These are phyloP conservation scores for Thuidium tamariscinum DNA, from an alignment of 225 moss, liverwort and hornwort genomes.

Conservation along the genomic window DNA sequence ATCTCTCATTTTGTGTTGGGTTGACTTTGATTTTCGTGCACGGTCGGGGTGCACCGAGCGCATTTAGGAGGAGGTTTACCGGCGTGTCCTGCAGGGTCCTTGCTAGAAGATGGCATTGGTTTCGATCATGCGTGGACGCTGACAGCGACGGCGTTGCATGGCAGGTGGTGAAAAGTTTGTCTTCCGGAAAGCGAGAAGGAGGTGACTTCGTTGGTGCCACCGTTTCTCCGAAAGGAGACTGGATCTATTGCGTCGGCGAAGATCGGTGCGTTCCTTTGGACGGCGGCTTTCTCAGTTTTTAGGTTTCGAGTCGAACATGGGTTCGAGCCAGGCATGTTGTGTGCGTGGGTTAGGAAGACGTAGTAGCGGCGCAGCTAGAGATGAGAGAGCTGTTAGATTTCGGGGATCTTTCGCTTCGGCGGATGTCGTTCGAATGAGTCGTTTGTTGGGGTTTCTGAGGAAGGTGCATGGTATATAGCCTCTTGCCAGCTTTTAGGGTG, in stretches of 20 bases:
- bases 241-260: conserved; percentile 98
- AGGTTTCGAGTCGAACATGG: not conserved
- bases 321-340: not conserved
- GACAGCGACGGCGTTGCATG: not conserved
- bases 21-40: not conserved
- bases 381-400: not conserved
- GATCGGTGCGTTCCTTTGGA: conserved; percentile 49
- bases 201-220: conserved; percentile 92
- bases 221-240: conserved; percentile 95
- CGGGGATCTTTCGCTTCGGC: not conserved
- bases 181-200: conserved; percentile 97
- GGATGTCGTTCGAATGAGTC: too few species aligned
- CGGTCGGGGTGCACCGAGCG: not conserved
- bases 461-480: not conserved
- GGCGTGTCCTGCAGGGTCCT: not conserved
- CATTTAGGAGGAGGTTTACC: not conserved
- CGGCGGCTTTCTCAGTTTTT: not conserved
- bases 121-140: not conserved
- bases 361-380: not conserved
- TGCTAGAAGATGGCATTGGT: not conserved
- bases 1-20: not conserved
- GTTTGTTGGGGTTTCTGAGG: not conserved
- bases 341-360: not conserved
- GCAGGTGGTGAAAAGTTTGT: conserved; percentile 97
- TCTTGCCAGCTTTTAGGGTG: not conserved